Evolutionary conservation across 106 monocot genomes (phyloP).

Genomic region (Xerophyta viscosa): DNA sequence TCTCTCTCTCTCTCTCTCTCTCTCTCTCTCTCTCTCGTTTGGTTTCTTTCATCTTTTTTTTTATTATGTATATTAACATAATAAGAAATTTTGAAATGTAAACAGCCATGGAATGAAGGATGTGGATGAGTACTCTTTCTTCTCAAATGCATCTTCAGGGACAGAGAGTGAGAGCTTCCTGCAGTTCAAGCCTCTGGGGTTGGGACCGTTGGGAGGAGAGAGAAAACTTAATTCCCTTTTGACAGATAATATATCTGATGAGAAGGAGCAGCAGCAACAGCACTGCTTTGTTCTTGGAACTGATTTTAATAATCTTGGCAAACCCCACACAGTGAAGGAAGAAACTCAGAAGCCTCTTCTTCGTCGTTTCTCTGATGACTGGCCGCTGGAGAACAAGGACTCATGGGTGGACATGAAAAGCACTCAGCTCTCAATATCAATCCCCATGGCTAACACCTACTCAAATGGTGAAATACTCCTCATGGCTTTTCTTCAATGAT

Average conservation of each 20-base stretch:
- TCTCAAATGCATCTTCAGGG: constrained; percentile 20
- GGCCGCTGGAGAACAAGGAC: constrained; percentile 43
- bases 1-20: not conserved
- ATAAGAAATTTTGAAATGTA: not conserved
- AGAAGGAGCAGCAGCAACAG: constrained; percentile 14
- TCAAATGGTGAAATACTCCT: too few species aligned
- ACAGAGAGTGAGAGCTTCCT: constrained; percentile 39
- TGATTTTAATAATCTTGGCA: constrained; percentile 34
- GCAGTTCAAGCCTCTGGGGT: constrained; percentile 51
- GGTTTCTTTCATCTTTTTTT: too few species aligned
- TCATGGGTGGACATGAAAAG: too few species aligned
- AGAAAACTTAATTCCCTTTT: constrained; percentile 4
- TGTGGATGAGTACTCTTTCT: constrained; percentile 32
- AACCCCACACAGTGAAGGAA: constrained; percentile 10
- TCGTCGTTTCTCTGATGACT: constrained; percentile 63
- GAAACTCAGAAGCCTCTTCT: constrained; percentile 33
- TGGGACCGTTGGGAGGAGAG: constrained; percentile 33
- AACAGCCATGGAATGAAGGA: constrained; percentile 45
- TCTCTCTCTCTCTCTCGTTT: not conserved
- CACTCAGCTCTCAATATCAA: too few species aligned
- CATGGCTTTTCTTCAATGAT: too few species aligned
- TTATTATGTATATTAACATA: too few species aligned
- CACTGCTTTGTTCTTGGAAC: constrained; percentile 60
- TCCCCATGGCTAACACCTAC: too few species aligned
- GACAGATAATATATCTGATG: too few species aligned